These are phyloP conservation scores for Anthoceros angustus DNA, from an alignment of 225 moss, liverwort and hornwort species.

Conservation along the genomic window DNA sequence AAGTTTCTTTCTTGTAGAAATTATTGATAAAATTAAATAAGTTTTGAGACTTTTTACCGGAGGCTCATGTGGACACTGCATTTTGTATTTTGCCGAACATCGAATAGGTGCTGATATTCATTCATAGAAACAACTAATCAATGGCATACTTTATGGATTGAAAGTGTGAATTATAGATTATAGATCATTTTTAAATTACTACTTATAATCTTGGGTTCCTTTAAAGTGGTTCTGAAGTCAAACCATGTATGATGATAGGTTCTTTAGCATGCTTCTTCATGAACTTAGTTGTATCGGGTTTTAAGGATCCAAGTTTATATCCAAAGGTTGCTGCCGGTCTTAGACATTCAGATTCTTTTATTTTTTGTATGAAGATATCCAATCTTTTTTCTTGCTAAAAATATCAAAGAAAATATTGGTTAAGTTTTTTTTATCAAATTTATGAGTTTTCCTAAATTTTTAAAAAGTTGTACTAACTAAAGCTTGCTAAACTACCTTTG, in stretches of 20 bases:
- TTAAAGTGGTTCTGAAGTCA: slow-evolving; percentile 8
- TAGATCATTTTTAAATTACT: not conserved
- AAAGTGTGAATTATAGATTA: not conserved
- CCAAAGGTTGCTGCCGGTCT: slow-evolving; percentile 64
- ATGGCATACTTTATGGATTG: not conserved
- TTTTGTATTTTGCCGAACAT: not conserved
- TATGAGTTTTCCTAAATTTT: not conserved
- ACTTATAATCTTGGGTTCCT: not conserved
- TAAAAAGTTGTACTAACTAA: not conserved
- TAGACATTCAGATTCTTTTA: slow-evolving; percentile 37
- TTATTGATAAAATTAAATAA: not conserved
- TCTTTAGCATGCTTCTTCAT: slow-evolving; percentile 78
- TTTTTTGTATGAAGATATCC: slow-evolving; percentile 43
- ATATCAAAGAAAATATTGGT: not conserved
- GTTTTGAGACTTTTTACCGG: not conserved
- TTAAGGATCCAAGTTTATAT: slow-evolving; percentile 31
- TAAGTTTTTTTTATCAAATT: not conserved
- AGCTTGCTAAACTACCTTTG: not conserved
- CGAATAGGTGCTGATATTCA: not conserved
- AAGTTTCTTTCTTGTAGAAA: not conserved
- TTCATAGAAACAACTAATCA: too few relatives aligned
- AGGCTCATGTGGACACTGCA: not conserved
- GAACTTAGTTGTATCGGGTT: slow-evolving; percentile 33
- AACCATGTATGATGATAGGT: slow-evolving; percentile 40
- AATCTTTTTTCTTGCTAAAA: slow-evolving; percentile 52